Base-by-base conservation (phyloP, 441 rosid species). In the Mallotus japonicus region DNA sequence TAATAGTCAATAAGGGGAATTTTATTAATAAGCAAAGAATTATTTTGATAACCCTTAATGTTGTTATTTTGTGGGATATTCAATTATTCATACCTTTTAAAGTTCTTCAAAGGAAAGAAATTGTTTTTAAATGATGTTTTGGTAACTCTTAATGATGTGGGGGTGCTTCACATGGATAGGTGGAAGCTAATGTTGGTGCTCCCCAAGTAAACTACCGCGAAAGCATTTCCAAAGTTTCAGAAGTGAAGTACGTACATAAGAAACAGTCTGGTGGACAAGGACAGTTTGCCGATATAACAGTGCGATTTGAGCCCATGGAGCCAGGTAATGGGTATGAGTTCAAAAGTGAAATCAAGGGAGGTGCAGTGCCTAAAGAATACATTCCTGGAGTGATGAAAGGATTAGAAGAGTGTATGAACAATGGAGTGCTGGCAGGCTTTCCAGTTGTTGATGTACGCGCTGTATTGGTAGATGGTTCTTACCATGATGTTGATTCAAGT, bases 161-260 rank as follows among this genome's bases (percentile, higher is more conserved):
- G 67, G 67, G 53, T 65, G 24, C 63, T 78, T 76, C 70, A 69
- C 69, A 75, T 47, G 40, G 65, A 70, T 69, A 91, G 97, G 99
- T 95, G 12, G 97, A 91, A 78, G 99, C 99, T 61, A 91, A 95
- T 71, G 95, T 95, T 6, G 99, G 99, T 72, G 99, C 97, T 37
- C 97, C 97, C 2, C 96, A 95, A 92, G 99, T 95, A 34, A 95
- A 95, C 84, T 92, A 92, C 90, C 92, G 97, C 47, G 99, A 95
- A 80, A 95, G 99, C 86, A 95, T 95, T 81, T 91, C 97, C 19
- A 95, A 81, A 80, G 57, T 83, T 59, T 54, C 93, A 1, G 97
- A 92, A 85, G 96, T 90, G 76, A 95, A 85, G 82, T 92, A 95
- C 68, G 85, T 88, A 53, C 97, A 95, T 82, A 95, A 95, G 86